Conservation (phyloP, 2,329 filamentous ascomycete species). For the Thelonectria discophora region DNA sequence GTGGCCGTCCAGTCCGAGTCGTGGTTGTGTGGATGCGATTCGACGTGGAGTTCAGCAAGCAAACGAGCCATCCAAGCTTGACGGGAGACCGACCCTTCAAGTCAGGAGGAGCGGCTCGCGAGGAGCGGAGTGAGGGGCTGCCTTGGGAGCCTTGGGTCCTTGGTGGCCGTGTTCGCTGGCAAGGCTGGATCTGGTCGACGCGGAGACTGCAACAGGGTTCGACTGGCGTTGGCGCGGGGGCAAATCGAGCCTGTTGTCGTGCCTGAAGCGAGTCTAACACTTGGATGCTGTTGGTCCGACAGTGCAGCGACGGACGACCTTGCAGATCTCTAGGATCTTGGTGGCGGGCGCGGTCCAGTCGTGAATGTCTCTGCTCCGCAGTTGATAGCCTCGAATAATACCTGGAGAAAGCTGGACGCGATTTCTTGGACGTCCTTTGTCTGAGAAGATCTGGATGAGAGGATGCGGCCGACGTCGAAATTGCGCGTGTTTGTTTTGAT, state of each 20-base stretch:
- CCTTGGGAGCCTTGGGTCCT: no score
- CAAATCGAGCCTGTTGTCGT: neutral
- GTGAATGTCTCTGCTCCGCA: slow-evolving; percentile 19
- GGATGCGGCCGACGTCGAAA: neutral
- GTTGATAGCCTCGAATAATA: slow-evolving; percentile 16
- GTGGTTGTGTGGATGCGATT: slow-evolving; percentile 12
- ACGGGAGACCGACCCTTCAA: neutral
- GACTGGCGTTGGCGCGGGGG: neutral
- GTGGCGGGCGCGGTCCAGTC: slow-evolving; percentile 8
- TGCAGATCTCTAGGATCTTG: slow-evolving; percentile 13
- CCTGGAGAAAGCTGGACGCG: slow-evolving; percentile 14
- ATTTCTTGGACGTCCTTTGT: slow-evolving; percentile 12
- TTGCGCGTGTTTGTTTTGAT: slow-evolving; percentile 1
- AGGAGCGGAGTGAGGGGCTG: neutral
- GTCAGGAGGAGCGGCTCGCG: neutral
- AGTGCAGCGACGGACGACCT: slow-evolving; percentile 6
- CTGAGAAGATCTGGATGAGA: neutral
- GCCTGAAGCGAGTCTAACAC: neutral
- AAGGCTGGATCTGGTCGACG: neutral
- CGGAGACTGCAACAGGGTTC: neutral
- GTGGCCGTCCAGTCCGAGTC: slow-evolving; percentile 2
- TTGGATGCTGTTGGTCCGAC: slow-evolving; percentile 13
- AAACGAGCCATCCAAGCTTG: slow-evolving; percentile 3
- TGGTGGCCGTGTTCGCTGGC: neutral
- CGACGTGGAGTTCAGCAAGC: slow-evolving; percentile 6